These are phyloP conservation scores for Fusarium haematococcum DNA, from an alignment of 2,329 filamentous ascomycete genomes.

Conservation along the genomic window DNA sequence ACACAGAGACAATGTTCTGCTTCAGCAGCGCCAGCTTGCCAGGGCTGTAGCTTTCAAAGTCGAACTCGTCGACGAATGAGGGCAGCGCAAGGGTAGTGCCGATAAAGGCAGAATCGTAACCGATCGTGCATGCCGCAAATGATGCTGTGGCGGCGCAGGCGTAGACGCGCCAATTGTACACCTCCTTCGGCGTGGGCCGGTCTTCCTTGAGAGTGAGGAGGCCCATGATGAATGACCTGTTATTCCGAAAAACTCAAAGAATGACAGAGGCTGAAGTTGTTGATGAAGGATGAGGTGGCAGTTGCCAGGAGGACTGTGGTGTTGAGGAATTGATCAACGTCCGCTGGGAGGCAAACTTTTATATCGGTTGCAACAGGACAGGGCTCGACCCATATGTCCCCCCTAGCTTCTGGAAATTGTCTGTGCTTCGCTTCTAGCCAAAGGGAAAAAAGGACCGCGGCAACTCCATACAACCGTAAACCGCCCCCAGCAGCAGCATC, in stretches of 20 bases:
- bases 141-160: slow-evolving; percentile 65
- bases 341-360: slow-evolving; percentile 38
- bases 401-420: slow-evolving; percentile 21
- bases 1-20: slow-evolving; percentile 83
- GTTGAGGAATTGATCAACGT: slow-evolving; percentile 9
- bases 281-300: slow-evolving; percentile 7
- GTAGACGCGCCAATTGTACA: slow-evolving; percentile 73
- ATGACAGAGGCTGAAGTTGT: not conserved
- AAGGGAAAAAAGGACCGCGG: not conserved
- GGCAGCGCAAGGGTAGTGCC: slow-evolving; percentile 79
- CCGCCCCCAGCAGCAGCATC: slow-evolving; percentile 10
- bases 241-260: not conserved
- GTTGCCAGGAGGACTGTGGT: slow-evolving; percentile 19
- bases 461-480: slow-evolving; percentile 17
- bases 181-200: slow-evolving; percentile 65
- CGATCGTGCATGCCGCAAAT: slow-evolving; percentile 68
- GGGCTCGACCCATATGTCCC: slow-evolving; percentile 13
- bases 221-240: slow-evolving; percentile 49
- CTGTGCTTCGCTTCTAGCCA: slow-evolving; percentile 4
- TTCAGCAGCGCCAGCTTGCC: slow-evolving; percentile 69
- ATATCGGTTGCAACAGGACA: slow-evolving; percentile 23
- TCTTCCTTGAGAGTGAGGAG: slow-evolving; percentile 66
- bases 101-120: slow-evolving; percentile 81
- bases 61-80: slow-evolving; percentile 77
- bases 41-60: slow-evolving; percentile 63